Evolutionary conservation across 176 grass and related monocot genomes (phyloP), one percentile per base, ranked within the genome.

Genomic region (Calamus simplicifolius): DNA sequence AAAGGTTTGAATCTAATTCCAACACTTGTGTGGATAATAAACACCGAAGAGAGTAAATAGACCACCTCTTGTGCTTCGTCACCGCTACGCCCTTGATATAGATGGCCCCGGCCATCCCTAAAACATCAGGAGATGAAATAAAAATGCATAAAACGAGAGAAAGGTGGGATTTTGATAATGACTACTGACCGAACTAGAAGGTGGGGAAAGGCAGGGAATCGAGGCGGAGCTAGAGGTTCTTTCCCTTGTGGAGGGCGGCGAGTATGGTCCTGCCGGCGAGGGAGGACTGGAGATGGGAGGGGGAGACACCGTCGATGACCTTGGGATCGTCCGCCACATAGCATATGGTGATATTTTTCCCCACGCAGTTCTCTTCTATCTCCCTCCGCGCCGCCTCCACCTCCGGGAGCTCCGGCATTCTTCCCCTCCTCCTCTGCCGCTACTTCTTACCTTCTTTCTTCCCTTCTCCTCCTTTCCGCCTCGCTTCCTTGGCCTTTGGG

Each of bases 401-500:
- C 77, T 90, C 90, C 76, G 86, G 90, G 13, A 95, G 71, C 63
- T 95, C 90, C 54, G 90, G 90, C 90, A 95, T n/a, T n/a, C n/a
- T n/a, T 89, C 49, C 8, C 16, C 7, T 29, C 0, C 23, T 52
- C 49, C 19, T n/a, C n/a, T n/a, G n/a, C n/a, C n/a, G n/a, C n/a
- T n/a, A n/a, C n/a, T n/a, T n/a, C n/a, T n/a, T n/a, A n/a, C n/a
- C n/a, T n/a, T n/a, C n/a, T n/a, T n/a, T n/a, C n/a, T n/a, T n/a
- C n/a, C n/a, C n/a, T n/a, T n/a, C n/a, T n/a, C n/a, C n/a, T n/a
- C n/a, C n/a, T n/a, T n/a, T n/a, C n/a, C n/a, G n/a, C n/a, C n/a
- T n/a, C n/a, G n/a, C n/a, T n/a, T n/a, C n/a, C n/a, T n/a, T n/a
- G n/a, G n/a, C n/a, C n/a, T n/a, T n/a, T n/a, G n/a, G n/a, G n/a